Evolutionary conservation across 331 rosid species (phyloP).

Genomic region (Prunus yedoensis): DNA sequence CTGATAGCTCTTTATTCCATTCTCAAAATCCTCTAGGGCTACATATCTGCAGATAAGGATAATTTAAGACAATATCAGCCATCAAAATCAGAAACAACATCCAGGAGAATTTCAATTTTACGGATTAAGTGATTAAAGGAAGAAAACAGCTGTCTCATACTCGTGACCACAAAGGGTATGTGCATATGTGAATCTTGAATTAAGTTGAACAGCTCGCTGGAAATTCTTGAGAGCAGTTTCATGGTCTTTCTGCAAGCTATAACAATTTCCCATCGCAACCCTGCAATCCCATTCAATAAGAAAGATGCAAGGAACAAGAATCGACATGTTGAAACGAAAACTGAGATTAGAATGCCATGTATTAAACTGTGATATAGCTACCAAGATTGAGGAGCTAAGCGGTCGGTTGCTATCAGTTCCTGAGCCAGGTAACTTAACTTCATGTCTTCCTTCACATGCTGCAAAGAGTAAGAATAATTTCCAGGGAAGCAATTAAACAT

Average conservation of each 20-base stretch:
- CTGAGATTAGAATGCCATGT: neutral
- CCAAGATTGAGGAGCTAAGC: slow-evolving; percentile 97
- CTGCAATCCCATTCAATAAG: slow-evolving; percentile 38
- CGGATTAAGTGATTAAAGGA: neutral
- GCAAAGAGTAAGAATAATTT: slow-evolving; percentile 38
- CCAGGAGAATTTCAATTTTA: neutral
- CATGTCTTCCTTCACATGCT: slow-evolving; percentile 99
- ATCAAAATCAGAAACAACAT: neutral
- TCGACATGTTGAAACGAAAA: neutral
- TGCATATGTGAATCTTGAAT: slow-evolving; percentile 93
- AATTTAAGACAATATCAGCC: neutral
- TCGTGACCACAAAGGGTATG: slow-evolving; percentile 99
- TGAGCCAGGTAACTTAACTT: slow-evolving; percentile 92
- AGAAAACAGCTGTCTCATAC: slow-evolving; percentile 45
- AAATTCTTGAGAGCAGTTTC: slow-evolving; percentile 94
- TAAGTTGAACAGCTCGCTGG: slow-evolving; percentile 92
- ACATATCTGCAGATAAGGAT: slow-evolving; percentile 61
- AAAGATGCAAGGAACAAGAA: slow-evolving; percentile 3
- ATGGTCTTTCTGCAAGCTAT: slow-evolving; percentile 98
- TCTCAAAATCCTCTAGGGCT: slow-evolving; percentile 93
- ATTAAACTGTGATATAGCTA: slow-evolving; percentile 34
- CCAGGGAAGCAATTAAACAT: slow-evolving; percentile 24
- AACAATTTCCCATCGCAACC: slow-evolving; percentile 98
- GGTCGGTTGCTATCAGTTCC: slow-evolving; percentile 86
- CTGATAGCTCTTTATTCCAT: slow-evolving; percentile 90